phyloP scores from a whole-genome alignment of 169 alveolate species.

The Eimeria acervulina region DNA sequence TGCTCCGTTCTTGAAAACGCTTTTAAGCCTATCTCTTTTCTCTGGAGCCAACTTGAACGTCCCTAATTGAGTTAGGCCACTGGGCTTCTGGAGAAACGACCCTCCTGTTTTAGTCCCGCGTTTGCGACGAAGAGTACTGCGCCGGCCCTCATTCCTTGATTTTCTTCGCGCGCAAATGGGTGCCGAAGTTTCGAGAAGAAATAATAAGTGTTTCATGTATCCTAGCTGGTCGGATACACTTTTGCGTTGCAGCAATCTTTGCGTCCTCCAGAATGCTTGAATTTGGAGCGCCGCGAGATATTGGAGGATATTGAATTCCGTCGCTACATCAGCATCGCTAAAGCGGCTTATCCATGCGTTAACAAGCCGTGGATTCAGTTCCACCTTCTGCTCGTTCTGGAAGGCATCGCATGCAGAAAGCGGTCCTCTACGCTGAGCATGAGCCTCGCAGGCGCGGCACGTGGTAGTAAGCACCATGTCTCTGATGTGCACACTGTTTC shows the following conservation, averaged over 20 bases:
- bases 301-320: constrained; percentile 48
- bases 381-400: constrained; percentile 71
- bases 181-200: constrained; percentile 62
- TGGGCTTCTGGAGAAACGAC: constrained; percentile 3
- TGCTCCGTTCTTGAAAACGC: background rate
- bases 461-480: constrained; percentile 74
- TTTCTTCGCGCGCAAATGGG: constrained; percentile 55
- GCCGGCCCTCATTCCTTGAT: constrained; percentile 46
- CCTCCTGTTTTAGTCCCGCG: constrained; percentile 51
- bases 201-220: constrained; percentile 64
- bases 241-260: constrained; percentile 52
- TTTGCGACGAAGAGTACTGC: constrained; percentile 77
- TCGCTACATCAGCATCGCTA: background rate
- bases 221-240: constrained; percentile 13
- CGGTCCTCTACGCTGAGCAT: constrained; percentile 77
- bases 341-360: constrained; percentile 75
- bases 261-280: constrained; percentile 72
- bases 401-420: constrained; percentile 25
- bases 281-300: constrained; percentile 72
- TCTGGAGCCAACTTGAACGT: constrained; percentile 19
- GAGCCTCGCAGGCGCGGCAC: constrained; percentile 83
- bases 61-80: constrained; percentile 17
- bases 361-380: constrained; percentile 73
- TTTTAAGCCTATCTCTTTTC: constrained; percentile 28
- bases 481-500: constrained; percentile 78